Conservation (phyloP, 75 land plant species). For the Cryptomeria japonica region DNA sequence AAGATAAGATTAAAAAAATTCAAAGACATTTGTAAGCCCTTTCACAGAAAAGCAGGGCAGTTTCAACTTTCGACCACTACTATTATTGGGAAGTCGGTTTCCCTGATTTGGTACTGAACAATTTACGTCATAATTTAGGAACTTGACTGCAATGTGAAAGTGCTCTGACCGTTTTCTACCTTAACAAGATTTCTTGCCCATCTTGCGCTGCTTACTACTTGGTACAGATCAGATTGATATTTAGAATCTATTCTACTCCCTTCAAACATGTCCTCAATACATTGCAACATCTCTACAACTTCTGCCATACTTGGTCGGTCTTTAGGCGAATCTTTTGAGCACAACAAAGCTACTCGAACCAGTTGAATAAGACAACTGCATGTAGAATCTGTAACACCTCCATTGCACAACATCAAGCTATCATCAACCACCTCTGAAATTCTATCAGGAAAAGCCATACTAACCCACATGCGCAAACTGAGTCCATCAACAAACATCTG, state of each 20-base stretch:
- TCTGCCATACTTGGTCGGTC: slow-evolving; percentile 27
- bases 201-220: not conserved
- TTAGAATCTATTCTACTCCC: not conserved
- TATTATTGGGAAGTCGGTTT: no score
- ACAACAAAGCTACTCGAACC: slow-evolving; percentile 14
- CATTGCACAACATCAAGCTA: not conserved
- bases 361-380: not conserved
- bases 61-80: no score
- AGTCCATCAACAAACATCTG: not conserved
- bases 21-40: no score
- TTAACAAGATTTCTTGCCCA: not conserved
- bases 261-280: not conserved
- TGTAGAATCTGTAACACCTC: not conserved
- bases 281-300: slow-evolving; percentile 27
- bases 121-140: no score
- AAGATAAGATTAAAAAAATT: no score
- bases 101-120: no score
- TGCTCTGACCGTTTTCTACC: not conserved
- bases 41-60: no score
- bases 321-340: slow-evolving; percentile 20
- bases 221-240: not conserved
- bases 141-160: not conserved
- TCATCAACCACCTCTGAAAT: slow-evolving; percentile 5
- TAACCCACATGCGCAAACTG: not conserved
- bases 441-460: not conserved